Evolutionary conservation across 495 filamentous ascomycete species (phyloP).

Genomic region (Talaromyces wortmannii): DNA sequence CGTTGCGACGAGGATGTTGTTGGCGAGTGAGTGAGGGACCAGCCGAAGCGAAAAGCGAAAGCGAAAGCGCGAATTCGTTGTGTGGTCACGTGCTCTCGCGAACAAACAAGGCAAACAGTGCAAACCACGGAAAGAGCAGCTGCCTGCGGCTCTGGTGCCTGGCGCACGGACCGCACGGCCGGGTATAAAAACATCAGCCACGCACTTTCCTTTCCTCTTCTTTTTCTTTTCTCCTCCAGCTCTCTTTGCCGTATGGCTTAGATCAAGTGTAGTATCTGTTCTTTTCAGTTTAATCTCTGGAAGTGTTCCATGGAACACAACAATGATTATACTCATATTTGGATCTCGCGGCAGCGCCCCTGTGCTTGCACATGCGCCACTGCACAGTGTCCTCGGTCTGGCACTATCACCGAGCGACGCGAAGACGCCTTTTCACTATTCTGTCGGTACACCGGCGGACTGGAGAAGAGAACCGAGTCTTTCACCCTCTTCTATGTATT

Average conservation of each 20-base stretch:
- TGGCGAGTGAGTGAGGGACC: background rate
- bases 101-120: background rate
- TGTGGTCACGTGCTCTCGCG: slow-evolving; percentile 1
- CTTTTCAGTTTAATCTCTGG: slow-evolving; percentile 93
- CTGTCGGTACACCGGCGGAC: slow-evolving; percentile 50
- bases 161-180: slow-evolving; percentile 8
- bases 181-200: slow-evolving; percentile 20
- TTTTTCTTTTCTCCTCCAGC: slow-evolving; percentile 45
- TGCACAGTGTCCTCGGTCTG: slow-evolving; percentile 80
- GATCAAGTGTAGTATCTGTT: slow-evolving; percentile 99
- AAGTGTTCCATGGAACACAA: slow-evolving; percentile 56
- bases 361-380: slow-evolving; percentile 73
- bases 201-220: slow-evolving; percentile 19
- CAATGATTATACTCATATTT: slow-evolving; percentile 86
- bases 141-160: background rate
- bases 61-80: background rate
- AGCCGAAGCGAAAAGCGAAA: background rate
- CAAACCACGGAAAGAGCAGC: background rate
- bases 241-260: slow-evolving; percentile 57
- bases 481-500: background rate
- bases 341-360: slow-evolving; percentile 45
- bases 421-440: slow-evolving; percentile 53
- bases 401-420: slow-evolving; percentile 83
- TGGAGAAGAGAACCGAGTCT: slow-evolving; percentile 49
- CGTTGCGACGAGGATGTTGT: background rate